Evolutionary conservation across 2,329 filamentous ascomycete genomes (phyloP).

Genomic region (Fusarium nematophilum): DNA sequence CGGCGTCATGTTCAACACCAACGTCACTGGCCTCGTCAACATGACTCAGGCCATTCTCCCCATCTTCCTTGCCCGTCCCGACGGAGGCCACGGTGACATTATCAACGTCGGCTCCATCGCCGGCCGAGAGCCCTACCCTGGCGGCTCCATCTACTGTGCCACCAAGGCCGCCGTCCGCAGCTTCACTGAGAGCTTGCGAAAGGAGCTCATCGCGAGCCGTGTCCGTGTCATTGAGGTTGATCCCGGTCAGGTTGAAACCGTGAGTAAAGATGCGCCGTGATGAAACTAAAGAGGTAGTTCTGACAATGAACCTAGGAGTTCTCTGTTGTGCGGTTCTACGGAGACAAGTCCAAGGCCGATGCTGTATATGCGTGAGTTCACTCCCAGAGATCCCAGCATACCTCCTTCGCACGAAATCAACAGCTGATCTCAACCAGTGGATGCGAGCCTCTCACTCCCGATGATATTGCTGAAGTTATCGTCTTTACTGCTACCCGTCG

Average conservation of each 20-base stretch:
- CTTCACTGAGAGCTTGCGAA: conserved; percentile 85
- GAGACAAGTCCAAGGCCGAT: conserved; percentile 89
- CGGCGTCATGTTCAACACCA: conserved; percentile 88
- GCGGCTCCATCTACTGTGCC: conserved; percentile 92
- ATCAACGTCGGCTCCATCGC: conserved; percentile 95
- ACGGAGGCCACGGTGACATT: conserved; percentile 88
- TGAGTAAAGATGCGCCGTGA: conserved; percentile 49
- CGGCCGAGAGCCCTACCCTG: conserved; percentile 83
- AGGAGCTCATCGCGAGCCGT: conserved; percentile 82
- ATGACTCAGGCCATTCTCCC: conserved; percentile 93
- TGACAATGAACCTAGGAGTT: conserved; percentile 71
- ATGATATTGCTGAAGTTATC: conserved; percentile 90
- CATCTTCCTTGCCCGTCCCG: conserved; percentile 79
- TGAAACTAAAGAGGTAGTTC: not conserved
- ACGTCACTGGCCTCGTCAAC: conserved; percentile 94
- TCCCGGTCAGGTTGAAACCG: conserved; percentile 92
- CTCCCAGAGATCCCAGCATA: too few species aligned
- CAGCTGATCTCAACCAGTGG: conserved; percentile 61
- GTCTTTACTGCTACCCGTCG: conserved; percentile 86
- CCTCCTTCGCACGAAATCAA: not conserved
- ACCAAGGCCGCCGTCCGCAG: conserved; percentile 89
- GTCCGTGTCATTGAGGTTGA: conserved; percentile 90
- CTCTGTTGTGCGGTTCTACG: conserved; percentile 86
- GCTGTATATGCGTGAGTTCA: conserved; percentile 81
- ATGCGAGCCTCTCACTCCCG: conserved; percentile 84